Evolutionary conservation across 2,329 filamentous ascomycete genomes (phyloP).

Genomic region (Colletotrichum lupini): DNA sequence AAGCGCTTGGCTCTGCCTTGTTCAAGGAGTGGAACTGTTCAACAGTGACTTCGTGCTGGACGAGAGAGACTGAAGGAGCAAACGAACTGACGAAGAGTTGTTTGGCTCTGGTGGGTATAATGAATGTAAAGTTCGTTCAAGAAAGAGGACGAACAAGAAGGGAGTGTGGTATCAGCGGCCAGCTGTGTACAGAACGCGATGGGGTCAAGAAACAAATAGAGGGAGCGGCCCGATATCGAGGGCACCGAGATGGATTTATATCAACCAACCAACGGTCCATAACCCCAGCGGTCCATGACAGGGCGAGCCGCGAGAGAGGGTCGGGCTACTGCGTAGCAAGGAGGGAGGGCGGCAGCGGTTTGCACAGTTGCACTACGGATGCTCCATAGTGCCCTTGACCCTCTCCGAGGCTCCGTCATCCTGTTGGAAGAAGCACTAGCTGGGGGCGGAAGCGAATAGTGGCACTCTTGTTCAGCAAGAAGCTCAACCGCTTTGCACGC

Average conservation of each 20-base stretch:
- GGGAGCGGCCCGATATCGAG: slow-evolving; percentile 24
- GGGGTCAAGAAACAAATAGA: slow-evolving; percentile 13
- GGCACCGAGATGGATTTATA: slow-evolving; percentile 31
- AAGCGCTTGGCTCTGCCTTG: slow-evolving; percentile 27
- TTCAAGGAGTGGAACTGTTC: slow-evolving; percentile 34
- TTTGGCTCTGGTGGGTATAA: slow-evolving; percentile 16
- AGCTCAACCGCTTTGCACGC: slow-evolving; percentile 22
- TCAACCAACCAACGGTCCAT: slow-evolving; percentile 32
- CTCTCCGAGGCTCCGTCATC: slow-evolving; percentile 8
- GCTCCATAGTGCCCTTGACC: neutral
- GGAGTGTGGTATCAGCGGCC: slow-evolving; percentile 32
- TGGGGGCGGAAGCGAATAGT: slow-evolving; percentile 7
- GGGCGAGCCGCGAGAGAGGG: neutral
- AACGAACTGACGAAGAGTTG: slow-evolving; percentile 1
- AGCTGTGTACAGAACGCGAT: slow-evolving; percentile 34
- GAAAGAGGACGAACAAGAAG: slow-evolving; percentile 28
- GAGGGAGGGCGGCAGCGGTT: slow-evolving; percentile 12
- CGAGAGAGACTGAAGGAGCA: slow-evolving; percentile 21
- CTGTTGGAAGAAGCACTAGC: slow-evolving; percentile 1
- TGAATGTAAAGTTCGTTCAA: slow-evolving; percentile 34
- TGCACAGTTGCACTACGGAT: neutral
- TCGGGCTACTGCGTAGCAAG: neutral
- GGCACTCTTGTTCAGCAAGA: slow-evolving; percentile 2
- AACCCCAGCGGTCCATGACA: slow-evolving; percentile 20
- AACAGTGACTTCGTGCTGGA: slow-evolving; percentile 26